Conservation (phyloP, 2,329 filamentous ascomycete species). For the Nothopassalora personata region DNA sequence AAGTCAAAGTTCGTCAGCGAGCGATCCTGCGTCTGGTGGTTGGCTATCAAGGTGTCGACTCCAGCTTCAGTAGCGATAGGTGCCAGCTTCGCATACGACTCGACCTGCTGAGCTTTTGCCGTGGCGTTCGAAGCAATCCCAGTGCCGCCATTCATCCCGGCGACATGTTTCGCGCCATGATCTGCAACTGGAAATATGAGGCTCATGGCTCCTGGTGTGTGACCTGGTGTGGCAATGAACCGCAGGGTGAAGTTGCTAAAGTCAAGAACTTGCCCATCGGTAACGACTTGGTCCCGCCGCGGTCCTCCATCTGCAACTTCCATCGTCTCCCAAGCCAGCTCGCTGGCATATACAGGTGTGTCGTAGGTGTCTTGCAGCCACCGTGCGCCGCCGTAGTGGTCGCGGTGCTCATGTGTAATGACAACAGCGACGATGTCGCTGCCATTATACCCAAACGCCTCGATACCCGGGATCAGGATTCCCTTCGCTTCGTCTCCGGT, state of each 20-base stretch:
- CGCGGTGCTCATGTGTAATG: slow-evolving; percentile 16
- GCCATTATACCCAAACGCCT: slow-evolving; percentile 12
- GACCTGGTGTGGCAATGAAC: slow-evolving; percentile 11
- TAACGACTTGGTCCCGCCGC: background rate
- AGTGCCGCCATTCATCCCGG: slow-evolving; percentile 10
- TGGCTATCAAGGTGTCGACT: slow-evolving; percentile 15
- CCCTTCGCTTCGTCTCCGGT: slow-evolving; percentile 10
- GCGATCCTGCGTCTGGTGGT: slow-evolving; percentile 16
- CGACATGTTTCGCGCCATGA: slow-evolving; percentile 10
- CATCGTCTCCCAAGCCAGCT: slow-evolving; percentile 9
- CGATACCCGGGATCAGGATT: slow-evolving; percentile 7
- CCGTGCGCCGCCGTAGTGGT: slow-evolving; percentile 14
- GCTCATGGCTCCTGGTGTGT: slow-evolving; percentile 13
- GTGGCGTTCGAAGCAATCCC: slow-evolving; percentile 5
- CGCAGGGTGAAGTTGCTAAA: slow-evolving; percentile 10
- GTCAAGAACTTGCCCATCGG: slow-evolving; percentile 6
- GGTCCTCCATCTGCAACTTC: slow-evolving; percentile 1
- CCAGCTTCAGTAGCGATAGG: slow-evolving; percentile 1
- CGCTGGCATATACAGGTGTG: slow-evolving; percentile 7
- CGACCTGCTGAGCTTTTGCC: slow-evolving; percentile 7
- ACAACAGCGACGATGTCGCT: slow-evolving; percentile 12
- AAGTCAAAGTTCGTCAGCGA: slow-evolving; percentile 15
- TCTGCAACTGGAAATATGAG: slow-evolving; percentile 12
- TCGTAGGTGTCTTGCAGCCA: slow-evolving; percentile 13
- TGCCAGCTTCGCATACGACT: slow-evolving; percentile 7